phyloP scores from a whole-genome alignment of 2,329 filamentous ascomycete genomes.

The Aspergillus fumigatus region DNA sequence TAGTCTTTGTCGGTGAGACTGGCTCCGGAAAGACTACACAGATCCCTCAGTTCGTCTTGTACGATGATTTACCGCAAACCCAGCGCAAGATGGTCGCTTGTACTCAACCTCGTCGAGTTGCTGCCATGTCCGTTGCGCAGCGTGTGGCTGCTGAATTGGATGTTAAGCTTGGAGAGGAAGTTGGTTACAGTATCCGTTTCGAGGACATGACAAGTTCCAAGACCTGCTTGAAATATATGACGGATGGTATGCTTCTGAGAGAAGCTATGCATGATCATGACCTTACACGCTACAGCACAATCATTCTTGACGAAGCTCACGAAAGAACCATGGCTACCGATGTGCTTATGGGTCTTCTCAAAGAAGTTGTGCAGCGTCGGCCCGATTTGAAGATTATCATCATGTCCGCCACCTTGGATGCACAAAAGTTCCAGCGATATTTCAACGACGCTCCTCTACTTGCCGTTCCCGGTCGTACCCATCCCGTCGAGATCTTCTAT shows the following conservation, averaged over 20 bases:
- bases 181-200: conserved; percentile 98
- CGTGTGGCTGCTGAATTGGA: conserved; percentile 98
- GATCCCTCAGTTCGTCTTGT: conserved; percentile 97
- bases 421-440: conserved; percentile 96
- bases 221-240: conserved; percentile 99
- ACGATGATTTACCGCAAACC: conserved; percentile 86
- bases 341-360: conserved; percentile 93
- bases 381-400: conserved; percentile 96
- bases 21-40: conserved; percentile 99
- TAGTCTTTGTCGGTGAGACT: conserved; percentile 98
- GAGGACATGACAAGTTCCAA: conserved; percentile 87
- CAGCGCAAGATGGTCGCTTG: conserved; percentile 89
- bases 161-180: conserved; percentile 84
- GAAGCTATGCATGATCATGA: conserved; percentile 96
- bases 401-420: conserved; percentile 97
- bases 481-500: conserved; percentile 98
- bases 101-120: conserved; percentile 95
- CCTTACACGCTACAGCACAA: conserved; percentile 88
- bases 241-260: conserved; percentile 94
- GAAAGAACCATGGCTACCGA: conserved; percentile 96
- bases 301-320: conserved; percentile 98
- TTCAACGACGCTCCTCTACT: conserved; percentile 92
- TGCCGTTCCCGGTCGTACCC: conserved; percentile 88
- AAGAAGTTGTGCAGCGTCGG: conserved; percentile 76
- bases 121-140: conserved; percentile 97